Base-by-base conservation (phyloP, 306 rosid species). In the Prosopis cineraria region DNA sequence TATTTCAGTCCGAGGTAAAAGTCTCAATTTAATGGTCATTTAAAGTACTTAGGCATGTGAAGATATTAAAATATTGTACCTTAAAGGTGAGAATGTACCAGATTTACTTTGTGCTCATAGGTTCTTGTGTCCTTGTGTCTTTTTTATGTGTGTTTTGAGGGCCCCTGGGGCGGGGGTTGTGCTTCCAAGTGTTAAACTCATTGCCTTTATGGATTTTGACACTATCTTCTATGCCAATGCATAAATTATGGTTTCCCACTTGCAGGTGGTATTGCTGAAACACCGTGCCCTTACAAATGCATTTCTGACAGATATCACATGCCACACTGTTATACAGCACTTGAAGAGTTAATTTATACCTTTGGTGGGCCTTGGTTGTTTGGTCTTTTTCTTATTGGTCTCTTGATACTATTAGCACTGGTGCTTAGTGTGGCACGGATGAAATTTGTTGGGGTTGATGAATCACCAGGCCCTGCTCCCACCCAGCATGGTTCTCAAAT, bases 351-450 rank as follows among this genome's bases (percentile, higher is more conserved):
- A 85, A 87, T 96, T 70, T 90, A 91, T 80, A 96, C 97, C 66
- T 96, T 96, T 83, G 99, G 99, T 27, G 98, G 99, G 68, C 99
- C 99, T 34, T 96, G 98, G 99, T 73, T 91, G 65, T 96, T 96
- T 75, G 93, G 96, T 78, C 92, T 93, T 75, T 88, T 96, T 73
- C 97, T 96, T 72, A 77, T 84, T 31, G 91, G 90, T 78, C 98
- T 96, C 53, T 91, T 96, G 85, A 82, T 91, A 73, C 90, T 96
- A 74, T 85, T 96, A 62, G 98, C 99, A 70, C 70, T 96, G 88
- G 99, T 93, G 81, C 93, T 96, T 25, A 96, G 99, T 86, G 96
- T 91, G 36, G 98, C 98, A 7, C 89, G 99, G 58, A 89, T 96
- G 96, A 96, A 93, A 84, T 89, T 96, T 83, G 96, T 93, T 74